Evolutionary conservation across 2,329 filamentous ascomycete genomes (phyloP).

Genomic region (Aureobasidium sp.): DNA sequence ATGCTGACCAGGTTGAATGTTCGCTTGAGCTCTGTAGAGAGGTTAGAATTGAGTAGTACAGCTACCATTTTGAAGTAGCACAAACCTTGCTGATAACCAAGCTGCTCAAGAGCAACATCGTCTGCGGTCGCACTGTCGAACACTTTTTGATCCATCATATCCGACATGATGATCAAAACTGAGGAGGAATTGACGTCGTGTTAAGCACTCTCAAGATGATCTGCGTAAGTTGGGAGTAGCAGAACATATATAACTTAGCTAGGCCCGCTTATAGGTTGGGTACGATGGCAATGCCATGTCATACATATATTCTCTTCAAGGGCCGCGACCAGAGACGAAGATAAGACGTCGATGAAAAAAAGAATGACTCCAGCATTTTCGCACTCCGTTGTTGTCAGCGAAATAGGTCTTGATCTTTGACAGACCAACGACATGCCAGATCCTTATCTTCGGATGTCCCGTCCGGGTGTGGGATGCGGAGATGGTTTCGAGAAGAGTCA

Average conservation of each 20-base stretch:
- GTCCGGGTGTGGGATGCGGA: background rate
- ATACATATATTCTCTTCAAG: background rate
- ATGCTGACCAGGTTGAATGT: constrained; percentile 50
- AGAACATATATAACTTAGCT: background rate
- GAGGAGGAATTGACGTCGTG: background rate
- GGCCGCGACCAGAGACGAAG: background rate
- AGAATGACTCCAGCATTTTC: background rate
- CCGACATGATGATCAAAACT: background rate
- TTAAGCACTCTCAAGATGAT: background rate
- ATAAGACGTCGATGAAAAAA: background rate
- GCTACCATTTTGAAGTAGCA: background rate
- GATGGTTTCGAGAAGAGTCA: background rate
- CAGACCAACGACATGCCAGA: background rate
- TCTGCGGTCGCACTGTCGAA: constrained; percentile 22
- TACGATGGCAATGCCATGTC: background rate
- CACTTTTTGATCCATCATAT: constrained; percentile 3
- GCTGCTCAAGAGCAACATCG: constrained; percentile 33
- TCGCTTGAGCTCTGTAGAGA: constrained; percentile 45
- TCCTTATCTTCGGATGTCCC: background rate
- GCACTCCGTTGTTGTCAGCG: background rate
- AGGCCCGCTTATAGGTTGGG: background rate
- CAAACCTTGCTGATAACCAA: constrained; percentile 36
- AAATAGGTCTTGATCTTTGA: background rate
- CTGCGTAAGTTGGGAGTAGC: background rate
- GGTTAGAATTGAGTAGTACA: background rate